These are phyloP conservation scores for Hericium erinaceus DNA, from an alignment of 768 basidiomycete species.

Conservation along the genomic window DNA sequence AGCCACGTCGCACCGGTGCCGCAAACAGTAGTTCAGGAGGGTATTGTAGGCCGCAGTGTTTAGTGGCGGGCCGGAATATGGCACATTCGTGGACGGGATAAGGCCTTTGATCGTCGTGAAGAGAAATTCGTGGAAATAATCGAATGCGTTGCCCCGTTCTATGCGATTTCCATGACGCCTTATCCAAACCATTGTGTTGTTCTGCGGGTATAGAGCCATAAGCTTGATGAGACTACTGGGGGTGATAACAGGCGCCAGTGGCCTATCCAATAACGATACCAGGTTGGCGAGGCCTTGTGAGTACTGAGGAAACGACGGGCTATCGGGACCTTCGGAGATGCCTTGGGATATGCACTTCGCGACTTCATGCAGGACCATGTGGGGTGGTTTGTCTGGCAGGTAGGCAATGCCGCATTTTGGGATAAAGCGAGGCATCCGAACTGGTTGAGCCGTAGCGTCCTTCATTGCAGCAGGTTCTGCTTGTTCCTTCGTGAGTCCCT, in stretches of 20 bases:
- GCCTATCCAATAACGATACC: slow-evolving; percentile 9
- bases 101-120: slow-evolving; percentile 12
- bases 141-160: slow-evolving; percentile 16
- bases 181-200: slow-evolving; percentile 17
- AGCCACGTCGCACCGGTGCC: slow-evolving; percentile 41
- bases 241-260: neutral
- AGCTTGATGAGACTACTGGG: slow-evolving; percentile 5
- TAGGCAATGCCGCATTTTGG: slow-evolving; percentile 22
- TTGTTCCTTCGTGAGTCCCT: slow-evolving; percentile 15
- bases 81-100: neutral
- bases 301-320: slow-evolving; percentile 8
- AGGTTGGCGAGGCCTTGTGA: slow-evolving; percentile 12
- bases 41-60: slow-evolving; percentile 43
- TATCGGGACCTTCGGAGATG: neutral
- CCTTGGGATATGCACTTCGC: slow-evolving; percentile 14
- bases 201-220: slow-evolving; percentile 17
- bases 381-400: slow-evolving; percentile 20
- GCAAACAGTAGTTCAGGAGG: slow-evolving; percentile 58
- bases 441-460: slow-evolving; percentile 6
- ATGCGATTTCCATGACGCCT: slow-evolving; percentile 5
- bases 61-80: slow-evolving; percentile 21
- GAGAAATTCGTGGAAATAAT: slow-evolving; percentile 24
- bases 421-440: neutral
- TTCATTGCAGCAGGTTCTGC: slow-evolving; percentile 12
- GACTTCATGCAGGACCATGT: neutral